Percentiles rank a stretch among this genome's conserved stretches.
These are phyloP conservation scores for Crucibulum parvulum DNA, from an alignment of 1,284 basidiomycete species.

Conservation along the genomic window DNA sequence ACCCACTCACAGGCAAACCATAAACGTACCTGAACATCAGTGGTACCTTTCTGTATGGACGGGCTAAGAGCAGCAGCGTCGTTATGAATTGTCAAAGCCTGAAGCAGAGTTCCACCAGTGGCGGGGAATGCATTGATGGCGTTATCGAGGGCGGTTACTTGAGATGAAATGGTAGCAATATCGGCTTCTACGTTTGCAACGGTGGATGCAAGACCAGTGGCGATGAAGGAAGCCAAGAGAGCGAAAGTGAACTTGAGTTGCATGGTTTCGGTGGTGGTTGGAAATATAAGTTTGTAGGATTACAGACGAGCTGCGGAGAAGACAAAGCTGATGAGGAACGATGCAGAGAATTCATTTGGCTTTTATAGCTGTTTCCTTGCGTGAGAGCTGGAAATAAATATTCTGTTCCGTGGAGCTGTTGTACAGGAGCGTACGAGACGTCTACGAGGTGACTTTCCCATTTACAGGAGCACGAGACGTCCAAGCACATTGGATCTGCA, in stretches of 20 bases:
- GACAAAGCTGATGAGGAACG: no score
- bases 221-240: constrained; percentile 10
- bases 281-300: no score
- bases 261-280: constrained; percentile 10
- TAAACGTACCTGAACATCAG: constrained; percentile 27
- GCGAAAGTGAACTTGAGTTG: constrained; percentile 15
- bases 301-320: no score
- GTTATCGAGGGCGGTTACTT: constrained; percentile 34
- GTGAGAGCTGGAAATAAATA: no score
- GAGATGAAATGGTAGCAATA: constrained; percentile 29
- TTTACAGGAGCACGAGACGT: no score
- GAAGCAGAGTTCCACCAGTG: constrained; percentile 30
- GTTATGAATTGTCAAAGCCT: constrained; percentile 38
- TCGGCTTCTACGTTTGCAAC: constrained; percentile 35
- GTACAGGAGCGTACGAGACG: no score
- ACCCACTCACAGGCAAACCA: background rate
- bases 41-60: constrained; percentile 30
- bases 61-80: constrained; percentile 24
- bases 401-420: no score
- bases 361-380: no score
- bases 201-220: constrained; percentile 8
- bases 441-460: no score
- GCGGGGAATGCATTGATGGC: constrained; percentile 35
- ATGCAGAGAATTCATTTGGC: no score
- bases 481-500: no score